Evolutionary conservation across 345 rosid genomes (phyloP).

Genomic region (Arabis alpina): DNA sequence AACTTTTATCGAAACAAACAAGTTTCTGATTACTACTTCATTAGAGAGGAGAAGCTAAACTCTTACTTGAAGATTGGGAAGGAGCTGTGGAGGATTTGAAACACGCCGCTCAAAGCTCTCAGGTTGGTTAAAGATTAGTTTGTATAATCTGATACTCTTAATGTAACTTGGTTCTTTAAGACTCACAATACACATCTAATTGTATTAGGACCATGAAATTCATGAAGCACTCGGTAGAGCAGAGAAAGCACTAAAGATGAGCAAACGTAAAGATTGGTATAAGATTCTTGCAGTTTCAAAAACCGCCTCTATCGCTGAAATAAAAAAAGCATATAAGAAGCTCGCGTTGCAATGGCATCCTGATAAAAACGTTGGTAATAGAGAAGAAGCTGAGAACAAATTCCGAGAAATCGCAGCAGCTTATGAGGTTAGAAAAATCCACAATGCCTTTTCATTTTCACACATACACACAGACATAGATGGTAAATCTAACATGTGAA

Average conservation of each 20-base stretch:
- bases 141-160: neutral
- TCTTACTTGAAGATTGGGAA: conserved; percentile 94
- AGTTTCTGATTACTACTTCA: conserved; percentile 21
- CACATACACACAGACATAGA: neutral
- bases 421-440: conserved; percentile 68
- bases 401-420: conserved; percentile 97
- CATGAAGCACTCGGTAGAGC: conserved; percentile 85
- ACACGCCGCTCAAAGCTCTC: conserved; percentile 82
- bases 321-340: conserved; percentile 95
- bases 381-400: conserved; percentile 96
- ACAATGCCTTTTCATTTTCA: conserved; percentile 3
- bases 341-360: conserved; percentile 99
- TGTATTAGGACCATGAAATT: conserved; percentile 74
- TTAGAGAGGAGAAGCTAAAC: conserved; percentile 97
- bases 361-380: conserved; percentile 84
- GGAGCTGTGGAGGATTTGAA: conserved; percentile 95
- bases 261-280: conserved; percentile 97
- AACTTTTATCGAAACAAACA: conserved; percentile 8
- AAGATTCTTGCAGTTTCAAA: conserved; percentile 83
- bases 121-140: conserved; percentile 55
- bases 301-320: conserved; percentile 79
- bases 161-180: neutral
- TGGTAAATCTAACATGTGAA: conserved; percentile 3
- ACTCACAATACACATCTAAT: conserved; percentile 18
- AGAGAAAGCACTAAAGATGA: conserved; percentile 96